Conservation (phyloP, 192 early-diverging fungal species). For the Coemansia sp. region DNA sequence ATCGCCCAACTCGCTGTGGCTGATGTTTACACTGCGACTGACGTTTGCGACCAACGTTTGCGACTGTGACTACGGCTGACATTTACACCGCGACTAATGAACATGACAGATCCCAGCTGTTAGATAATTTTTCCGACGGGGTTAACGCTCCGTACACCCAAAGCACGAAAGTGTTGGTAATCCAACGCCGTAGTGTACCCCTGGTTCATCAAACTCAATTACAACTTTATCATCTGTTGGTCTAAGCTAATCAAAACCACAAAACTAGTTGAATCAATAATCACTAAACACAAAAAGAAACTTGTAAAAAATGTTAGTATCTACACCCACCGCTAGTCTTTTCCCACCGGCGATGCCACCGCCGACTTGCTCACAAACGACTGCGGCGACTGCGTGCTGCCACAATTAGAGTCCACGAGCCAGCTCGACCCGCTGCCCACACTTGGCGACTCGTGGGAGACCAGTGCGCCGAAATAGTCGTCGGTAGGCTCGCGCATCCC, state of each 20-base stretch:
- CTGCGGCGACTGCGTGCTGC: slow-evolving; percentile 11
- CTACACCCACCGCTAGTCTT: slow-evolving; percentile 21
- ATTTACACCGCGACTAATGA: no score
- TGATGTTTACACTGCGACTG: no score
- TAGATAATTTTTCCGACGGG: no score
- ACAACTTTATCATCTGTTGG: not conserved
- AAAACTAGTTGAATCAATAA: not conserved
- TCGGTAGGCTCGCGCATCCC: not conserved
- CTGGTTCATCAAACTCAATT: no score
- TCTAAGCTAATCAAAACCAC: not conserved
- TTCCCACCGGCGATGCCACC: slow-evolving; percentile 23
- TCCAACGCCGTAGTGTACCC: no score
- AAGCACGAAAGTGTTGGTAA: no score
- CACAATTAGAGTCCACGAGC: slow-evolving; percentile 14
- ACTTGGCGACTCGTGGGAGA: slow-evolving; percentile 6
- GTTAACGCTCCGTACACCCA: no score
- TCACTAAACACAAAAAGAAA: not conserved
- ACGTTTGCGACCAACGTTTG: no score
- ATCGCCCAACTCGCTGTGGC: no score
- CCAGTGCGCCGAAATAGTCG: slow-evolving; percentile 41
- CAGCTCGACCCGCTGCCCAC: slow-evolving; percentile 12
- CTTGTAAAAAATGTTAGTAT: not conserved
- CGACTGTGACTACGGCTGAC: no score
- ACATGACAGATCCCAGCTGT: no score
- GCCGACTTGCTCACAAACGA: slow-evolving; percentile 17